Base-by-base conservation (phyloP, 371 early-diverging fungal species). In the Zopfochytrium polystomum region DNA sequence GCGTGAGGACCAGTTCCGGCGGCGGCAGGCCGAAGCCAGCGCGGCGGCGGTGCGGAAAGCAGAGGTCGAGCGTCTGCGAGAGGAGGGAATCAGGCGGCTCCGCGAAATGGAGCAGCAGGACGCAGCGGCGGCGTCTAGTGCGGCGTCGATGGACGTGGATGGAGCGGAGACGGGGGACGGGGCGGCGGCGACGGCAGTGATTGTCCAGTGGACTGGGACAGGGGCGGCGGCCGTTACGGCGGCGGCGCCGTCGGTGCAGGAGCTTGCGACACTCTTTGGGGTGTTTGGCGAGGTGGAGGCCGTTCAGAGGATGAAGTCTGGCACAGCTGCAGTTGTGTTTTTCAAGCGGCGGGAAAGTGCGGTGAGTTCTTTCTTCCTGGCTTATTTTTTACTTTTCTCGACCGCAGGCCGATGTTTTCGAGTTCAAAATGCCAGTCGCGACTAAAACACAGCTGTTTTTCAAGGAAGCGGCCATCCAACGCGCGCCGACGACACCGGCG, bases 11-110 rank as follows among this genome's bases (percentile, higher is more conserved):
- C n/a, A n/a, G n/a, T n/a, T n/a, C 27, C 4, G 29, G 15, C 44
- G 58, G 38, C 4, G 62, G 62, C 31, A 59, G 64, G 38, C 60
- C 55, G 46, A n/a, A n/a, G 30, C 50, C 20, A 58, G 62, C 38
- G 59, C 26, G 15, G 62, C 56, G 20, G 57, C 23, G 27, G 25
- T 43, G 29, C 33, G 56, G 15, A 38, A 55, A 27, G 58, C 54
- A 4, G 64, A 67, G 58, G 64, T 74, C 22, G 66, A 74, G 30
- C 54, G 74, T 18, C 44, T 74, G 22, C 53, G 71, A 26, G 68
- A 74, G 44, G 74, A 74, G 31, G 70, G 70, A 3, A 20, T 69
- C 32, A 31, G 58, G 27, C 58, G 60, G 52, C 42, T 66, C 7
- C 55, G 34, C 18, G 64, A 67, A 33, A 66, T 30, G 51, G 64